Conservation (phyloP, 2,329 filamentous ascomycete genomes). For the Falciphora oryzae region DNA sequence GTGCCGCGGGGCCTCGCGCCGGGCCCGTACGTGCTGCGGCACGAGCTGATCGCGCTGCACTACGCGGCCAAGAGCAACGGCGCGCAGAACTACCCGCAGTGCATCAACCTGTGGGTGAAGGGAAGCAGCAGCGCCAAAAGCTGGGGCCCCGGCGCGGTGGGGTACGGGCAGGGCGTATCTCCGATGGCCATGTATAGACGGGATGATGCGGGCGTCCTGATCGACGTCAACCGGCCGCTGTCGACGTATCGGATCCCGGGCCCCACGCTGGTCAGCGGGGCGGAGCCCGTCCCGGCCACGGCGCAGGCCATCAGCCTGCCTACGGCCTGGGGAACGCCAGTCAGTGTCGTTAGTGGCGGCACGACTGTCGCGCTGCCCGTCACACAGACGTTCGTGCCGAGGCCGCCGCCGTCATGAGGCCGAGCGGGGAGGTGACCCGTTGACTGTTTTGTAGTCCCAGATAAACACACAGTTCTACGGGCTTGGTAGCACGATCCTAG, state of each 20-base stretch:
- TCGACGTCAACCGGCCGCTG: conserved; percentile 20
- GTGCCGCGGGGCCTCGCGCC: conserved; percentile 35
- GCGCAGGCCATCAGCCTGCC: conserved; percentile 17
- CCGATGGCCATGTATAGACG: conserved; percentile 21
- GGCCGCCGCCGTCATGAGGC: not conserved
- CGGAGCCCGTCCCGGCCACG: conserved; percentile 19
- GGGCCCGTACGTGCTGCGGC: conserved; percentile 47
- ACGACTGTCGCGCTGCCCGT: conserved; percentile 1
- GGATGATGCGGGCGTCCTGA: conserved; percentile 19
- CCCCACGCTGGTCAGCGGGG: conserved; percentile 21
- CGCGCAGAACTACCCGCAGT: conserved; percentile 27
- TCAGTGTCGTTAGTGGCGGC: conserved; percentile 15
- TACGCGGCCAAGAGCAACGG: conserved; percentile 20
- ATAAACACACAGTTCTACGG: too few species aligned
- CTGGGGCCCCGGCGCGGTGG: conserved; percentile 6
- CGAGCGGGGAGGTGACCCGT: not conserved
- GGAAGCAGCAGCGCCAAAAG: not conserved
- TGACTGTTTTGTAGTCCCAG: not conserved
- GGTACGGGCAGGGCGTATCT: conserved; percentile 12
- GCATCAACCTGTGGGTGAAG: conserved; percentile 25
- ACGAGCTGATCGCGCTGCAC: conserved; percentile 42
- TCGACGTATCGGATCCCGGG: conserved; percentile 22
- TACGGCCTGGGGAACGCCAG: conserved; percentile 20
- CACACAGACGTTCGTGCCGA: not conserved
- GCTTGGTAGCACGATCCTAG: too few species aligned